phyloP scores from a whole-genome alignment of 1,284 basidiomycete genomes.

The Phaffia rhodozyma region DNA sequence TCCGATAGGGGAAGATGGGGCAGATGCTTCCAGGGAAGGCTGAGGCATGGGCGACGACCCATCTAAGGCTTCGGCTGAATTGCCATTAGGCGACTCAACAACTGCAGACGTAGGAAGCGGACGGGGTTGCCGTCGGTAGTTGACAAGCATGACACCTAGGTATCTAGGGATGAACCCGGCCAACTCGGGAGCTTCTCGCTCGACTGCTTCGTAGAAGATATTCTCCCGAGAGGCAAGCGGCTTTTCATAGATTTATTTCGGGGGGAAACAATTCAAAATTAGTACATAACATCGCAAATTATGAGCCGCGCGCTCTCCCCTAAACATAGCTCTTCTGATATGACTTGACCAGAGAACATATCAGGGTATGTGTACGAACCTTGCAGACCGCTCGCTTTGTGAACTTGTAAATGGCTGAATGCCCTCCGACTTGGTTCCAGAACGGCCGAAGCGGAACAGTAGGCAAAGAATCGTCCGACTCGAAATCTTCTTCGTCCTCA shows the following conservation, averaged over 20 bases:
- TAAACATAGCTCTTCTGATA: no score
- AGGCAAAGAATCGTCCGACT: constrained; percentile 39
- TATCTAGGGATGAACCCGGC: constrained; percentile 91
- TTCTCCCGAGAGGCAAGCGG: constrained; percentile 94
- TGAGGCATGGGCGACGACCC: constrained; percentile 27
- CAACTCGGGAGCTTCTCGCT: constrained; percentile 78
- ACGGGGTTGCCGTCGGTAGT: constrained; percentile 53
- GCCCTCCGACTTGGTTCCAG: constrained; percentile 94
- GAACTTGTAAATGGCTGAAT: constrained; percentile 95
- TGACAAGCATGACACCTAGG: constrained; percentile 95
- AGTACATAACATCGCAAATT: constrained; percentile 3
- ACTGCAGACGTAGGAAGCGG: constrained; percentile 13
- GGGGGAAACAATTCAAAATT: constrained; percentile 19
- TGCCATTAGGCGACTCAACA: not conserved
- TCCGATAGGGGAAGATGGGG: not conserved
- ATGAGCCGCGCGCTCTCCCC: not conserved
- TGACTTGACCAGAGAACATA: not conserved
- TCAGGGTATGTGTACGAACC: constrained; percentile 42
- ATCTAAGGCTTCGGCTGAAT: not conserved
- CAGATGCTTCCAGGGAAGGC: constrained; percentile 24
- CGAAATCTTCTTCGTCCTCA: constrained; percentile 11
- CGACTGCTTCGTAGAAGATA: constrained; percentile 93
- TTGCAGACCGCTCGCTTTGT: constrained; percentile 97
- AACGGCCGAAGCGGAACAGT: constrained; percentile 92
- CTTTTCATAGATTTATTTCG: constrained; percentile 44